Evolutionary conservation across 2,329 filamentous ascomycete genomes (phyloP), one percentile per base, ranked within the genome.

Genomic region (Diaporthe capsici): DNA sequence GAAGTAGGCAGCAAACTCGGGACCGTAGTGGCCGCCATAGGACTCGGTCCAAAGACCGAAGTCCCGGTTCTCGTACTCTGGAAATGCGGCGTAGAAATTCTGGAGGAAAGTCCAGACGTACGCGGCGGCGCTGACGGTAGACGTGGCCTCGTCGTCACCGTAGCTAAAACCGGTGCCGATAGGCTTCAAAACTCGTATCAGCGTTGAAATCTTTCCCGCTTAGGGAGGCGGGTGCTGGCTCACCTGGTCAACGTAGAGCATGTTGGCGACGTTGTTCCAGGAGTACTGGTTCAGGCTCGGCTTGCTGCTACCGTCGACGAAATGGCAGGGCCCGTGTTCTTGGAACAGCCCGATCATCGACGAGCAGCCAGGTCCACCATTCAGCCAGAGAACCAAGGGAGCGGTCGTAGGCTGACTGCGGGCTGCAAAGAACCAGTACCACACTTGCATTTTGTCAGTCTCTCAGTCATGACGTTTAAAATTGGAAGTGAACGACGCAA

Each of bases 81-180:
- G 91, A 75, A 94, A 94, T 42, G 90, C 88, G 6, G 89, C 86
- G 73, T 92, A 90, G 86, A 92, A 94, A 1, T 87, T 87, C 80
- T 92, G 90, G 65, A 91, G 81, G n/a, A 91, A 83, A 3, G 84
- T 86, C 90, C 89, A 92, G n/a, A 91, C 85, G 67, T 85, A 85
- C 0, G 85, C 84, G 4, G 88, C 87, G 13, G 88, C 87, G 3
- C 84, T 85, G 13, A 83, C 82, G 4, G 87, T 89, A 37, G 84
- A 86, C 4, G 82, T 84, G 39, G 84, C 83, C 22, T 78, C 77
- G 51, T 81, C 78, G 8, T 78, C 82, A 37, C 80, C 85, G 77
- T 87, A 88, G 53, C 75, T 79, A 74, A 85, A 85, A 17, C 84
- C 84, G 5, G 79, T 81, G 42, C 81, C 82, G 65, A 79, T 78